Evolutionary conservation across 306 rosid species (phyloP), one percentile per base, ranked within the genome.

Genomic region (Ochetophila trinervis): DNA sequence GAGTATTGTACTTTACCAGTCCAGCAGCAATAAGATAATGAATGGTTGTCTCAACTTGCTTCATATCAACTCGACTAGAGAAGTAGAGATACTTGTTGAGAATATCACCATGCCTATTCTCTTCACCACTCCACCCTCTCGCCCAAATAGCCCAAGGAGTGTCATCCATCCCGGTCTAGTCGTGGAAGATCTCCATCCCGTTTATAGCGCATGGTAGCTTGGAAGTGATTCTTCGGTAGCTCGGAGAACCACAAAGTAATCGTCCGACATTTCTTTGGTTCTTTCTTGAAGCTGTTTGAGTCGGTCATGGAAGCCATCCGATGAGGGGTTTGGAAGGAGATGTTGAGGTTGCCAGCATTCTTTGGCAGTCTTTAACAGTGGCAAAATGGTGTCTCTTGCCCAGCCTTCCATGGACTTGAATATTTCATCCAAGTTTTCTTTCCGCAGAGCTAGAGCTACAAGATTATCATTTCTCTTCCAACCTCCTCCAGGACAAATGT

Each of bases 51-150:
- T 53, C 58, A 53, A 53, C n/a, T 52, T 52, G 56, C 11, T 19
- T n/a, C 56, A 52, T 53, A 24, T 53, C 58, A 1, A 53, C 58
- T 53, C 58, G 58, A 18, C 58, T 32, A 53, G 58, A 53, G 58
- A 53, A 32, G 20, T 53, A 53, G 30, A 53, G 58, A 53, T 53
- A 53, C 58, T 53, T 53, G 24, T 53, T 53, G 13, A 53, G 58
- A 20, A 53, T 32, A 24, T 22, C 58, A 19, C 58, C 58, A 53
- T 53, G 58, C 32, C 32, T 20, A 7, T 53, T 53, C 13, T 53
- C 58, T 53, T 53, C 58, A 19, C 32, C 58, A 19, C 27, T 53
- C 58, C 32, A 53, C 2, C 27, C 58, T 22, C 58, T 8, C 5
- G 34, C 21, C 58, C 58, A 53, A 19, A 20, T 22, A 18, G 58